A percentile compares a stretch with the other conserved stretches of the same genome.
These are phyloP conservation scores for Crassisporium funariophilum DNA, from an alignment of 768 basidiomycete genomes.

Conservation along the genomic window DNA sequence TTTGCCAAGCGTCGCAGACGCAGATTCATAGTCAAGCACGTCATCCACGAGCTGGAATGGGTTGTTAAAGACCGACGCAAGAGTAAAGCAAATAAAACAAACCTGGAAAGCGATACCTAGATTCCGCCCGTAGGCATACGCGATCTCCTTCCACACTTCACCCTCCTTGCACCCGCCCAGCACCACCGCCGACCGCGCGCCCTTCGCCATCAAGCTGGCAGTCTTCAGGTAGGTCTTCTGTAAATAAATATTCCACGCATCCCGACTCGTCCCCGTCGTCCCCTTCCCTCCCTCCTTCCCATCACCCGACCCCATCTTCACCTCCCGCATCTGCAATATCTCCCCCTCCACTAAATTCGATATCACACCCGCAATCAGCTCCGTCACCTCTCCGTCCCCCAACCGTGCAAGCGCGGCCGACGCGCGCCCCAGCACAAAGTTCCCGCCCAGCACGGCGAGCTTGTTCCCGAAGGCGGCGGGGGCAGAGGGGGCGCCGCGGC, in stretches of 20 bases:
- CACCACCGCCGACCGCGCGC: constrained; percentile 82
- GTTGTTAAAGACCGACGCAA: not conserved
- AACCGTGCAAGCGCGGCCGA: constrained; percentile 80
- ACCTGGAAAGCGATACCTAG: constrained; percentile 96
- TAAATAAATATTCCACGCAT: constrained; percentile 81
- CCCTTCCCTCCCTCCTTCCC: constrained; percentile 29
- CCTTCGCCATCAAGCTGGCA: constrained; percentile 92
- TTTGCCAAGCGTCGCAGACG: constrained; percentile 79
- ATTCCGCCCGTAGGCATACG: constrained; percentile 96
- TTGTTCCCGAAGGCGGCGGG: constrained; percentile 88
- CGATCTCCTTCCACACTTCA: constrained; percentile 89
- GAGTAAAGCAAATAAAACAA: constrained; percentile 19
- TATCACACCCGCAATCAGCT: constrained; percentile 83
- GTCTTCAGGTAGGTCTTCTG: constrained; percentile 95
- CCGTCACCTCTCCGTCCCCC: constrained; percentile 83
- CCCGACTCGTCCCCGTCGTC: constrained; percentile 23
- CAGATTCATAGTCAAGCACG: constrained; percentile 88
- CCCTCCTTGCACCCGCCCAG: constrained; percentile 84
- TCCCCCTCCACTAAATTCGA: constrained; percentile 94
- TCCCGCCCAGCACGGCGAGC: constrained; percentile 83
- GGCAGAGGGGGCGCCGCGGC: constrained; percentile 76
- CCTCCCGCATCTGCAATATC: constrained; percentile 77
- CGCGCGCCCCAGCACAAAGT: constrained; percentile 88
- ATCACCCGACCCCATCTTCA: constrained; percentile 41
- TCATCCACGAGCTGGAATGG: constrained; percentile 86